These are phyloP conservation scores for Pythium phragmitis DNA, from an alignment of 352 stramenopile species.

Conservation along the genomic window DNA sequence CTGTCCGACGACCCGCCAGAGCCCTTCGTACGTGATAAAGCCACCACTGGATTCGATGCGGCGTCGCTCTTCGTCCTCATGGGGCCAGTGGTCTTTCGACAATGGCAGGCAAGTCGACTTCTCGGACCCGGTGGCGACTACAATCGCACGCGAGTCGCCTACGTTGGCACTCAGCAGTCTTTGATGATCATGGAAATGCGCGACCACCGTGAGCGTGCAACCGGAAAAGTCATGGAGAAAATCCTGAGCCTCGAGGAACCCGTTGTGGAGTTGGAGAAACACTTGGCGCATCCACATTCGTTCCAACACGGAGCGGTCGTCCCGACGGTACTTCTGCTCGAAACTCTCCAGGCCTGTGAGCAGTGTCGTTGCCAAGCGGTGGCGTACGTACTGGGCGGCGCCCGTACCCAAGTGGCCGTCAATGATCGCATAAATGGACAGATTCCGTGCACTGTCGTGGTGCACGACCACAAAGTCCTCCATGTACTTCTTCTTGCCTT, in stretches of 20 bases:
- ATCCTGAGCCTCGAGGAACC: conserved; percentile 40
- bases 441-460: conserved; percentile 17
- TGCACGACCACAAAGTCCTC: conserved; percentile 80
- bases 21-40: conserved; percentile 64
- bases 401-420: conserved; percentile 93
- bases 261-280: conserved; percentile 67
- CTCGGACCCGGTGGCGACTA: conserved; percentile 10
- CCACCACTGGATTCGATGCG: conserved; percentile 78
- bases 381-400: conserved; percentile 78
- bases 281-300: conserved; percentile 64
- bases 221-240: conserved; percentile 65
- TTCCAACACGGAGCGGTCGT: conserved; percentile 36
- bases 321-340: neutral
- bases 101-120: conserved; percentile 25
- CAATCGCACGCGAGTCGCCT: conserved; percentile 81
- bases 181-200: conserved; percentile 57
- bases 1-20: conserved; percentile 88
- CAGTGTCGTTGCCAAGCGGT: conserved; percentile 5
- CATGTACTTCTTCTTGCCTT: conserved; percentile 92
- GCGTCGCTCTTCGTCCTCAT: conserved; percentile 41
- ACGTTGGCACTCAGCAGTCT: conserved; percentile 78
- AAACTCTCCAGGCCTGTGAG: conserved; percentile 4
- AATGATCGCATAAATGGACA: conserved; percentile 93
- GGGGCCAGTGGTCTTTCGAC: conserved; percentile 66
- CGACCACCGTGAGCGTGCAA: conserved; percentile 73